phyloP scores from a whole-genome alignment of 352 stramenopile species.

The Phytophthora foliorum region DNA sequence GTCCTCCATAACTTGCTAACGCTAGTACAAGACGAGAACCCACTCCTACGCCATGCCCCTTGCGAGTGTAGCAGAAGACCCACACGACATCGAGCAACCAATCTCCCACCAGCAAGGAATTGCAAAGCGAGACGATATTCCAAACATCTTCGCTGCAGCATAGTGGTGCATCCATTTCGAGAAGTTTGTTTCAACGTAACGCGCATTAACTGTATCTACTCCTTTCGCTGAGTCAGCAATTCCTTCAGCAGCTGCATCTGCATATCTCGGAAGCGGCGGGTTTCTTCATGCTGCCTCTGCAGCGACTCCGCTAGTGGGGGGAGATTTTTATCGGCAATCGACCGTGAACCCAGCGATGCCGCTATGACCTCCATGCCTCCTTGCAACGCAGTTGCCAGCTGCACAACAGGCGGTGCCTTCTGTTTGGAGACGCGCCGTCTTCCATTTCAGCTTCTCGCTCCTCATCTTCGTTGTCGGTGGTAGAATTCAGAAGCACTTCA shows the following conservation, averaged over 20 bases:
- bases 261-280: background rate
- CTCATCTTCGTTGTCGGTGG: background rate
- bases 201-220: background rate
- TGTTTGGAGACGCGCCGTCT: background rate
- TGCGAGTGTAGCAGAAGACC: background rate
- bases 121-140: constrained; percentile 11
- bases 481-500: constrained; percentile 6
- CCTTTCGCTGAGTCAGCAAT: background rate
- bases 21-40: background rate
- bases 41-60: background rate
- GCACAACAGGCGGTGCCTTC: background rate
- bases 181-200: background rate
- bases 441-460: background rate
- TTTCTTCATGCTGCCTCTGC: constrained; percentile 1
- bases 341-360: background rate
- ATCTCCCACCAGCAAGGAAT: constrained; percentile 9
- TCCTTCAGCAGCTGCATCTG: constrained; percentile 2
- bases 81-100: background rate
- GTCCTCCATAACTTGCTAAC: constrained; percentile 24
- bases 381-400: constrained; percentile 10
- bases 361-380: constrained; percentile 5
- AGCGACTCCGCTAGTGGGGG: background rate
- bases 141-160: background rate
- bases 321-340: background rate
- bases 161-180: background rate